A percentile compares a stretch with the other conserved stretches of the same genome.
Evolutionary conservation across 2,329 filamentous ascomycete genomes (phyloP).

Genomic region (Fusarium staphyleae): DNA sequence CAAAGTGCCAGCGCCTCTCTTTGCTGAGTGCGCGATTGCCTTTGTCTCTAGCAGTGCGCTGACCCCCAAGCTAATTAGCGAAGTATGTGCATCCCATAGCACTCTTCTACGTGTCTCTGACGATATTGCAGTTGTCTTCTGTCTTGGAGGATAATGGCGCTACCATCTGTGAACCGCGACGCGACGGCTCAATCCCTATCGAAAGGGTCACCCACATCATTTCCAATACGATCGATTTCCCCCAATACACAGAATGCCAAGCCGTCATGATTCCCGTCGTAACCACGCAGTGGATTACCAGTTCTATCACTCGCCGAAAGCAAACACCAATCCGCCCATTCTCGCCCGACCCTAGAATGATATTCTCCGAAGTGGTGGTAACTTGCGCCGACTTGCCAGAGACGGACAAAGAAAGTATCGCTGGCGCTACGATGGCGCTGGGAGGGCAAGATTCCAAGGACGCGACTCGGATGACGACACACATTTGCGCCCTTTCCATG

Average conservation of each 20-base stretch:
- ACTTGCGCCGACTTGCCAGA: constrained; percentile 84
- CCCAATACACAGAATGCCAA: constrained; percentile 78
- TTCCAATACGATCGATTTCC: constrained; percentile 85
- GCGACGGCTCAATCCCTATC: constrained; percentile 58
- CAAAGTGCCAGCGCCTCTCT: constrained; percentile 42
- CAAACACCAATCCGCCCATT: constrained; percentile 81
- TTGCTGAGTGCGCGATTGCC: constrained; percentile 53
- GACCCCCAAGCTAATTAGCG: constrained; percentile 50
- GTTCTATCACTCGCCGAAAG: constrained; percentile 73
- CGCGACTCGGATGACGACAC: constrained; percentile 79
- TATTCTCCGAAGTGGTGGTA: constrained; percentile 85
- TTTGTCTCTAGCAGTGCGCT: constrained; percentile 55
- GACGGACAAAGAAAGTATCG: constrained; percentile 89
- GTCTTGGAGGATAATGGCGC: constrained; percentile 59
- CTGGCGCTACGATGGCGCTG: constrained; percentile 86
- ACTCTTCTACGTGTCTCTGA: background rate
- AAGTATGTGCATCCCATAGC: constrained; percentile 42
- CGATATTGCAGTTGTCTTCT: constrained; percentile 48
- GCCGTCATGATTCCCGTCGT: constrained; percentile 85
- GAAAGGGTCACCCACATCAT: constrained; percentile 62
- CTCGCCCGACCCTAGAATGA: constrained; percentile 88
- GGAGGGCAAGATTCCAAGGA: constrained; percentile 81
- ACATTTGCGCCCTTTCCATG: constrained; percentile 82
- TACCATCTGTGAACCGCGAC: constrained; percentile 54
- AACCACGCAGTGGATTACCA: constrained; percentile 79